Evolutionary conservation across 768 basidiomycete species (phyloP).

Genomic region (Hortiboletus flavorubellus): DNA sequence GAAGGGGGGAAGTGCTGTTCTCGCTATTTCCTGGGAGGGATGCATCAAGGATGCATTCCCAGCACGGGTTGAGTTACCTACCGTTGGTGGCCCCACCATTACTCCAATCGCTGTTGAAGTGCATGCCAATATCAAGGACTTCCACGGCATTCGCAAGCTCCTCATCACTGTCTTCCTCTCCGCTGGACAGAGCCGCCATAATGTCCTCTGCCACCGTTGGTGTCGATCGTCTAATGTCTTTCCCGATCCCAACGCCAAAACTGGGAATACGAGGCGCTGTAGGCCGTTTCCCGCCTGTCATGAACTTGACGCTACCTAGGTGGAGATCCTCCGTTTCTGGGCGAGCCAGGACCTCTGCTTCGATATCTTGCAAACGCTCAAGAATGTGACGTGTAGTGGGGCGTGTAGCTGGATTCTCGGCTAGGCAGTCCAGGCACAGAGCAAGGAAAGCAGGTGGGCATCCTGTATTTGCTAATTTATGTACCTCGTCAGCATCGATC

Average conservation of each 20-base stretch:
- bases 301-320: constrained; percentile 82
- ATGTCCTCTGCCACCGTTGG: constrained; percentile 36
- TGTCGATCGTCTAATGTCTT: constrained; percentile 44
- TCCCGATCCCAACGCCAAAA: constrained; percentile 71
- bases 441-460: constrained; percentile 78
- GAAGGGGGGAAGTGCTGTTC: constrained; percentile 53
- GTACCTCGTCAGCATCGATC: constrained; percentile 74
- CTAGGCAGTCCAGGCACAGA: constrained; percentile 76
- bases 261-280: constrained; percentile 77
- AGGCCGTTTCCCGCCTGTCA: constrained; percentile 64
- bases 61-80: constrained; percentile 8
- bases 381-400: constrained; percentile 80
- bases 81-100: constrained; percentile 35
- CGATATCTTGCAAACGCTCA: constrained; percentile 74
- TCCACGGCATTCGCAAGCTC: constrained; percentile 63
- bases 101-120: constrained; percentile 47
- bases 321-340: constrained; percentile 69
- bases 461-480: constrained; percentile 58
- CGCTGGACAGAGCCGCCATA: constrained; percentile 33
- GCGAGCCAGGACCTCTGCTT: constrained; percentile 74
- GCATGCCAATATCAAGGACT: constrained; percentile 46
- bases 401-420: constrained; percentile 58
- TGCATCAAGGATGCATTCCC: constrained; percentile 12
- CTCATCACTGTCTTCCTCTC: constrained; percentile 59
- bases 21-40: constrained; percentile 32